A percentile compares a stretch with the other conserved stretches of the same genome.
Evolutionary conservation across 768 basidiomycete species (phyloP).

Genomic region (Suillus paluster): DNA sequence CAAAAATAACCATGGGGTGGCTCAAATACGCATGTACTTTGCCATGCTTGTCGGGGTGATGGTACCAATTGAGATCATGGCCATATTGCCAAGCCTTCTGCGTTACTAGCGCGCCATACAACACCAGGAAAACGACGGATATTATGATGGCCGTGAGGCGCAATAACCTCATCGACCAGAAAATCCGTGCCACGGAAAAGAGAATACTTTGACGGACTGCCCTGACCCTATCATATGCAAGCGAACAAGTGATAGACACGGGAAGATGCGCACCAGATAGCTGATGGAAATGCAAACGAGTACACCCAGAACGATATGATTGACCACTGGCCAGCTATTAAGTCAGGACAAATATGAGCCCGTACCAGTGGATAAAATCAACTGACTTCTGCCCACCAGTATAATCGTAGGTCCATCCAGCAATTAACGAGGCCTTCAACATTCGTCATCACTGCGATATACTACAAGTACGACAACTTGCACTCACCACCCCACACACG

Average conservation of each 20-base stretch:
- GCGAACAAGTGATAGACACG: background rate
- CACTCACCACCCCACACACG: constrained; percentile 12
- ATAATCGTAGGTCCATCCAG: constrained; percentile 12
- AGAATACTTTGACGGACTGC: constrained; percentile 25
- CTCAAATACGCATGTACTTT: background rate
- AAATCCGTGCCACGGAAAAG: constrained; percentile 21
- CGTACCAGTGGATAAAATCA: background rate
- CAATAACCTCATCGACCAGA: constrained; percentile 15
- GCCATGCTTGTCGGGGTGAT: background rate
- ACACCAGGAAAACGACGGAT: constrained; percentile 13
- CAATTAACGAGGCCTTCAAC: background rate
- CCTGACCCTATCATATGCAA: constrained; percentile 12
- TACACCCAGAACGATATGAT: constrained; percentile 17
- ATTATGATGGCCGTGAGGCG: constrained; percentile 12
- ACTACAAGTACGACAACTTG: background rate
- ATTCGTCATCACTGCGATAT: background rate
- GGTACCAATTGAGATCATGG: background rate
- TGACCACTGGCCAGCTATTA: background rate
- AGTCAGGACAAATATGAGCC: background rate
- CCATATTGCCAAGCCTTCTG: constrained; percentile 13
- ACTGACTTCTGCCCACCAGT: constrained; percentile 6
- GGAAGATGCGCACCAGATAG: constrained; percentile 20
- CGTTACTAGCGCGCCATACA: constrained; percentile 7
- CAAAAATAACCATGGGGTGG: background rate
- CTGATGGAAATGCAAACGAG: constrained; percentile 14